phyloP scores from a whole-genome alignment of 768 basidiomycete genomes.

The Pleurotus ostreatus region DNA sequence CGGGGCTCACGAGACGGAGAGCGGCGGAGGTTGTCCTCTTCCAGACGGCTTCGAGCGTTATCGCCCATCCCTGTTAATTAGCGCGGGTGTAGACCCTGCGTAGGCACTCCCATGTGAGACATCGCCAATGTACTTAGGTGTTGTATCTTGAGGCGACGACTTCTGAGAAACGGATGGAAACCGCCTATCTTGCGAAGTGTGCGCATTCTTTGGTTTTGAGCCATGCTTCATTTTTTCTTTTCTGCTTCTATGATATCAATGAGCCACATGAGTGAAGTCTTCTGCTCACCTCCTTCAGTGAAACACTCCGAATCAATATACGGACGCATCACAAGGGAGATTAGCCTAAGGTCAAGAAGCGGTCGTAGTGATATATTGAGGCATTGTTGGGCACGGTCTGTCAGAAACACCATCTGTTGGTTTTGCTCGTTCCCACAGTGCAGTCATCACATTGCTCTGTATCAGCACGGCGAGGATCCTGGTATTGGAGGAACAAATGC shows the following conservation, averaged over 20 bases:
- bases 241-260: too few relatives aligned
- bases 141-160: too few relatives aligned
- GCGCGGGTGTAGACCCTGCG: too few relatives aligned
- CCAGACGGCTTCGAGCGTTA: constrained; percentile 23
- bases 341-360: background rate
- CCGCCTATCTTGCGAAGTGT: too few relatives aligned
- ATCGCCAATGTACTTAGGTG: too few relatives aligned
- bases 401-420: background rate
- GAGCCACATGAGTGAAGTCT: too few relatives aligned
- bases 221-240: too few relatives aligned
- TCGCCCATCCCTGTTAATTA: constrained; percentile 19
- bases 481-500: background rate
- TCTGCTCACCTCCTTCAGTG: background rate
- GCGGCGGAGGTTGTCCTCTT: constrained; percentile 28
- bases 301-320: background rate
- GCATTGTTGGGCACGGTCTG: background rate
- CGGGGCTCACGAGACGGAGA: constrained; percentile 22
- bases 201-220: too few relatives aligned
- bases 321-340: background rate
- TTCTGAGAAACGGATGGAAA: too few relatives aligned
- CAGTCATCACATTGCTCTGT: background rate
- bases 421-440: background rate
- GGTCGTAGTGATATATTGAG: background rate
- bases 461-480: background rate
- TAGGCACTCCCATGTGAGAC: too few relatives aligned